Conservation (phyloP, 2,329 filamentous ascomycete species). For the Ophiostoma quercus region DNA sequence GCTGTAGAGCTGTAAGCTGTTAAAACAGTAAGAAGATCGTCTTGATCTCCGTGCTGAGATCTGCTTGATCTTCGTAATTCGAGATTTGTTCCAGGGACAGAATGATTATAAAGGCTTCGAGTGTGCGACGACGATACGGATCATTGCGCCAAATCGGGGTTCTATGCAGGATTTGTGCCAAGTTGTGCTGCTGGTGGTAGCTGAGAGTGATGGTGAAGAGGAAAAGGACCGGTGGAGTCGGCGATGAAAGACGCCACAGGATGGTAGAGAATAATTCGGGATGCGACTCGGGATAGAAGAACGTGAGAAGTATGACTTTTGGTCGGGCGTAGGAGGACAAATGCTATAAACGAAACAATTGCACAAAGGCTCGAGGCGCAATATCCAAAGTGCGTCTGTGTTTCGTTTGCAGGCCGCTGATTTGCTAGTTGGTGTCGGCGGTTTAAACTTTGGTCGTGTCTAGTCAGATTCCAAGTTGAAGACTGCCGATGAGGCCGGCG, state of each 20-base stretch:
- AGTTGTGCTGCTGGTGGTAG: background rate
- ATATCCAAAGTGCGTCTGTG: background rate
- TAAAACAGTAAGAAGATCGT: background rate
- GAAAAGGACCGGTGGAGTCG: background rate
- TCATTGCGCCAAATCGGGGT: slow-evolving; percentile 19
- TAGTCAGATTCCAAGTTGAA: background rate
- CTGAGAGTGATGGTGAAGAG: background rate
- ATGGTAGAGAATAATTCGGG: background rate
- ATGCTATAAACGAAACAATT: background rate
- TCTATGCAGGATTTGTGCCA: background rate
- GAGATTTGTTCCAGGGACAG: background rate
- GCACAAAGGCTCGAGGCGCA: background rate
- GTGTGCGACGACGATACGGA: slow-evolving; percentile 5
- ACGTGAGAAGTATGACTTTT: too few relatives aligned
- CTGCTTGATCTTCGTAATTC: background rate
- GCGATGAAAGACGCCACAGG: background rate
- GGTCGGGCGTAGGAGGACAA: background rate
- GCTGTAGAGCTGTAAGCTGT: too few relatives aligned
- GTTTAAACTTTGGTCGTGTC: background rate
- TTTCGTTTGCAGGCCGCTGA: background rate
- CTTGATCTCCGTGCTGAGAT: background rate
- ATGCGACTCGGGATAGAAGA: background rate
- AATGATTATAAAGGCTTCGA: background rate
- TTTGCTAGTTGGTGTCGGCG: background rate
- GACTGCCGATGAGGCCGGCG: background rate